These are phyloP conservation scores for Pseudogymnoascus sp. DNA, from an alignment of 2,329 filamentous ascomycete species.

Conservation along the genomic window DNA sequence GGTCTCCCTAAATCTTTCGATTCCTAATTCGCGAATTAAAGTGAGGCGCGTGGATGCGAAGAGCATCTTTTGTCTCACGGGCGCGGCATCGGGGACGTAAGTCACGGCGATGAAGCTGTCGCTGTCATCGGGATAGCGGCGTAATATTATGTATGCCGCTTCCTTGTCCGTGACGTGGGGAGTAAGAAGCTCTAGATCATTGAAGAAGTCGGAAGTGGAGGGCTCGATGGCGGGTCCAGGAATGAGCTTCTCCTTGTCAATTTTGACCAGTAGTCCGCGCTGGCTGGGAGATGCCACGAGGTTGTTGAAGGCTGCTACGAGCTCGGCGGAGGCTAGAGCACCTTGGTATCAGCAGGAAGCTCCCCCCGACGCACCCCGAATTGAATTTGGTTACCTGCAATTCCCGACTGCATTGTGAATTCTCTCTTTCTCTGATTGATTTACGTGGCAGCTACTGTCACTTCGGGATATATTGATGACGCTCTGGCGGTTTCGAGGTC, in stretches of 20 bases:
- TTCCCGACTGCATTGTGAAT: constrained; percentile 67
- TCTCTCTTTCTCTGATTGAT: constrained; percentile 2
- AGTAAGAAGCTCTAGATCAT: constrained; percentile 56
- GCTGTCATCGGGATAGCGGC: constrained; percentile 53
- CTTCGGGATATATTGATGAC: background rate
- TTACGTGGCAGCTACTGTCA: background rate
- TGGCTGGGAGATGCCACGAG: constrained; percentile 55
- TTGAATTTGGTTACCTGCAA: constrained; percentile 49
- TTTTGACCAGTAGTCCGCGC: constrained; percentile 66
- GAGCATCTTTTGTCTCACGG: constrained; percentile 79
- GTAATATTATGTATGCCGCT: constrained; percentile 69
- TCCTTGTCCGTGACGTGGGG: constrained; percentile 58
- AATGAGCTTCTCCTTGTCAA: constrained; percentile 60
- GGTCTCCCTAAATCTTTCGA: constrained; percentile 70
- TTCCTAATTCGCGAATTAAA: constrained; percentile 67
- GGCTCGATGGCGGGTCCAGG: constrained; percentile 51
- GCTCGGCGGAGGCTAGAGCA: constrained; percentile 63
- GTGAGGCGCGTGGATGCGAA: constrained; percentile 73
- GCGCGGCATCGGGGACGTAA: constrained; percentile 71
- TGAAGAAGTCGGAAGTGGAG: constrained; percentile 49
- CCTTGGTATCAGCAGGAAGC: constrained; percentile 8
- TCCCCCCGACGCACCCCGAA: background rate
- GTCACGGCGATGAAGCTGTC: constrained; percentile 58
- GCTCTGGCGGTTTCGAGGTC: constrained; percentile 1
- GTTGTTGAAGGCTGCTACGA: constrained; percentile 63